Evolutionary conservation across 345 rosid species (phyloP), one percentile per base, ranked within the genome.

Genomic region (Lepidium africanum): DNA sequence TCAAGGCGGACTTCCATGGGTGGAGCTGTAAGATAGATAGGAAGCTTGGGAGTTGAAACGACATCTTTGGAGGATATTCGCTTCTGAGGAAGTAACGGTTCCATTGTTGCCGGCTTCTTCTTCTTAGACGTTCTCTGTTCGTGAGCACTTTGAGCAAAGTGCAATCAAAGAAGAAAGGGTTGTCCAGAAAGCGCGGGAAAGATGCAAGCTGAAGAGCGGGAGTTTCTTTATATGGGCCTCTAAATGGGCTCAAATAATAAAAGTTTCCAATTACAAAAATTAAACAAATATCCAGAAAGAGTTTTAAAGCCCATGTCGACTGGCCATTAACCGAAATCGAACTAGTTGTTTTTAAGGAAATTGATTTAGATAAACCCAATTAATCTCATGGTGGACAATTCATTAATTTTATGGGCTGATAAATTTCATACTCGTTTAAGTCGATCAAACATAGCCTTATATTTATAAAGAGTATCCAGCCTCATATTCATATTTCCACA

Each of bases 1-100:
- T 87, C 96, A 43, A 89, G 87, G 38, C 97, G 82, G 74, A 91
- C 93, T 69, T 94, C 97, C 70, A 91, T 85, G 2, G 81, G n/a
- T 40, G 95, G 97, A 10, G 95, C 86, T 8, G 88, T 81, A 40
- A 90, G 83, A 75, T 91, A 87, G 36, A 91, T 84, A 12, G 91
- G 97, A 35, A 89, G 82, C 21, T 81, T 69, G 79, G 63, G 50
- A 71, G 69, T 74, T 6, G 59, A 63, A 43, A 56, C 74, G 67
- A 74, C 66, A 41, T 59, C 60, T 12, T 32, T 52, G n/a, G 77
- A 40, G 9, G 48, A 41, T 21, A 76, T 40, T 39, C 64, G 70
- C 70, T 78, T 54, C 30, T 73, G 83, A 55, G 76, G 53, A 12
- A 81, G 41, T 36, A 84, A 19, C 27, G 81, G 76, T 66, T 92